These are phyloP conservation scores for Leishmania arabica DNA, from an alignment of 208 protist species.

Conservation along the genomic window DNA sequence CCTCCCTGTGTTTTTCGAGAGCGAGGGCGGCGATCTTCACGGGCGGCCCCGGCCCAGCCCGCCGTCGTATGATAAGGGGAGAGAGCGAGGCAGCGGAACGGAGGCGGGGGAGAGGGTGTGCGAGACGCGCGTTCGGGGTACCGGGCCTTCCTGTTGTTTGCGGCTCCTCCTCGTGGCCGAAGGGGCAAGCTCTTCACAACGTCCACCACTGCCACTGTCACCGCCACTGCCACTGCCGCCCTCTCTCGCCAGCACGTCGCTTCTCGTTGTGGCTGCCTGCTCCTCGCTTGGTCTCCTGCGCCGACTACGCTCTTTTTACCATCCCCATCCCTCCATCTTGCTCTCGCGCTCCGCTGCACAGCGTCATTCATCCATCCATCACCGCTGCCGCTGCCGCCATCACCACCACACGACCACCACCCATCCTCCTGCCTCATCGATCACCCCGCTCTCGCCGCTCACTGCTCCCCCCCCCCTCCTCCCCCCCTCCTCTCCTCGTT, in stretches of 20 bases:
- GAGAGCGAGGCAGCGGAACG: too few species aligned
- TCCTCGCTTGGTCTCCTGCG: background rate
- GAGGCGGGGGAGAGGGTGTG: background rate
- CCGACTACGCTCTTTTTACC: background rate
- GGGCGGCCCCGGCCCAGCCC: too few species aligned
- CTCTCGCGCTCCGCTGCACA: background rate
- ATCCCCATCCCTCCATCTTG: background rate
- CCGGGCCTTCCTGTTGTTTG: background rate
- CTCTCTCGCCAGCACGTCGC: background rate
- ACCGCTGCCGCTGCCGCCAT: too few species aligned
- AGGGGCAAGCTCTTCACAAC: background rate
- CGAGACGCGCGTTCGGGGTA: background rate
- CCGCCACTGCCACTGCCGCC: background rate
- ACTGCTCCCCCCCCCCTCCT: background rate
- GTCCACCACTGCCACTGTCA: background rate
- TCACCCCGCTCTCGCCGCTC: background rate
- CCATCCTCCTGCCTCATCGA: too few species aligned
- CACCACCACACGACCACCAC: too few species aligned
- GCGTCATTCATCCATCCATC: background rate
- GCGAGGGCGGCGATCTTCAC: too few species aligned
- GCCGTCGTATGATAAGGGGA: too few species aligned
- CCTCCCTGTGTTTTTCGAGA: background rate
- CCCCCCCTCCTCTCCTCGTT: too few species aligned
- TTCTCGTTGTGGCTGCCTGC: background rate
- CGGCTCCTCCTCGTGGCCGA: background rate